Evolutionary conservation across 2,329 filamentous ascomycete species (phyloP).

Genomic region (Exophiala xenobiotica): DNA sequence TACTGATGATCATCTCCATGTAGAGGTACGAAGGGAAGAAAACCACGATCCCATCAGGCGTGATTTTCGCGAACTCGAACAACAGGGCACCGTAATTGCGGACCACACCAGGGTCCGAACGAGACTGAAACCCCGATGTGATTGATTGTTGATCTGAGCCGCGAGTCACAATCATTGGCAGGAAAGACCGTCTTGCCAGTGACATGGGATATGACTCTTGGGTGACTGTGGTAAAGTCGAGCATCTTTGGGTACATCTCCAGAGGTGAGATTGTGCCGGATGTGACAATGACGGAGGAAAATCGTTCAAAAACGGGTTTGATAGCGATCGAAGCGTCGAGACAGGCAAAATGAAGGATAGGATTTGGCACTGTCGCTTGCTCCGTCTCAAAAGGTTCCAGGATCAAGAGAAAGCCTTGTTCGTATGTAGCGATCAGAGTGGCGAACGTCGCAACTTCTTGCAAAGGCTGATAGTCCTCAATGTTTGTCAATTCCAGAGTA

Average conservation of each 20-base stretch:
- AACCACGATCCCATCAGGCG: slow-evolving; percentile 95
- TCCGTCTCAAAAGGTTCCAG: slow-evolving; percentile 97
- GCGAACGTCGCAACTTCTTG: slow-evolving; percentile 98
- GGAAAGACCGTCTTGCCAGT: slow-evolving; percentile 85
- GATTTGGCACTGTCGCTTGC: slow-evolving; percentile 91
- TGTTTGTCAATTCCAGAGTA: slow-evolving; percentile 92
- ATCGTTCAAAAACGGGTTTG: slow-evolving; percentile 94
- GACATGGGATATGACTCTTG: slow-evolving; percentile 99
- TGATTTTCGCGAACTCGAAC: slow-evolving; percentile 93
- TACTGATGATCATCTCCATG: slow-evolving; percentile 98
- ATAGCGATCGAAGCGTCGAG: slow-evolving; percentile 97
- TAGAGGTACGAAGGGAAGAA: slow-evolving; percentile 99
- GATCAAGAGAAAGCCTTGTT: slow-evolving; percentile 92
- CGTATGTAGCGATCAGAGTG: slow-evolving; percentile 92
- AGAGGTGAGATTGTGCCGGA: slow-evolving; percentile 95
- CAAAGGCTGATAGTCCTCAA: slow-evolving; percentile 94
- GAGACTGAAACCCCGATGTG: slow-evolving; percentile 89
- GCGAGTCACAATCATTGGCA: slow-evolving; percentile 95
- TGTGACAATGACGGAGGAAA: slow-evolving; percentile 97
- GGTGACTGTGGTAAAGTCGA: slow-evolving; percentile 86
- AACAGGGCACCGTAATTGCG: slow-evolving; percentile 92
- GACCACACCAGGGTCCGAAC: slow-evolving; percentile 94
- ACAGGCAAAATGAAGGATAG: slow-evolving; percentile 94
- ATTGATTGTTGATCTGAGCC: slow-evolving; percentile 92
- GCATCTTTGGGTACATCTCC: slow-evolving; percentile 99